Conservation (phyloP, 805 yeast species). For the Priceomyces castillae region DNA sequence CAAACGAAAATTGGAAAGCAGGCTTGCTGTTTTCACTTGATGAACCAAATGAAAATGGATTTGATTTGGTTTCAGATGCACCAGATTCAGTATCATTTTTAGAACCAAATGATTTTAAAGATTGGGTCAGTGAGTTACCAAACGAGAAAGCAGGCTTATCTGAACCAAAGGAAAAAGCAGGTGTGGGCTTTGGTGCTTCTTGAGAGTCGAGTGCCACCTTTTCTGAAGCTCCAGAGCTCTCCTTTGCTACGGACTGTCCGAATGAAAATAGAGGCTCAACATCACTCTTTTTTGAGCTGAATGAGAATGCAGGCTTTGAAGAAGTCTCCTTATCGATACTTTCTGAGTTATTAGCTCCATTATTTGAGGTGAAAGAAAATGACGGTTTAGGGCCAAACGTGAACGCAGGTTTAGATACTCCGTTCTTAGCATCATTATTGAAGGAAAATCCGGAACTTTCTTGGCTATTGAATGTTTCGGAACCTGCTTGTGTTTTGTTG, state of each 20-base stretch:
- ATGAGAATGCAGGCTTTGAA: constrained; percentile 17
- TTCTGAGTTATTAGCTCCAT: not conserved
- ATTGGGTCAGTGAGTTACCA: constrained; percentile 13
- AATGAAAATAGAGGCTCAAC: constrained; percentile 21
- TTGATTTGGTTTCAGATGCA: not conserved
- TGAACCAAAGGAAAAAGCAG: constrained; percentile 20
- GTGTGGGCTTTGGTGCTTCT: constrained; percentile 9
- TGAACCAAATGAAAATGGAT: not conserved
- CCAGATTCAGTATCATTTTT: constrained; percentile 8
- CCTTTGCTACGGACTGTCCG: constrained; percentile 12
- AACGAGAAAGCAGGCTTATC: constrained; percentile 21
- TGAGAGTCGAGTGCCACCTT: too few species aligned
- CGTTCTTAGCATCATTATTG: constrained; percentile 28
- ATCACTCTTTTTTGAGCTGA: constrained; percentile 11
- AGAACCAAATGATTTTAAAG: constrained; percentile 22
- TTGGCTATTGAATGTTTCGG: not conserved
- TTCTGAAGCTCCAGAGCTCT: constrained; percentile 8
- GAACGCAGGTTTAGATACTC: constrained; percentile 16
- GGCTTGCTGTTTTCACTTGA: constrained; percentile 5
- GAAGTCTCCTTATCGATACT: constrained; percentile 2
- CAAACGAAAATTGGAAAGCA: constrained; percentile 11
- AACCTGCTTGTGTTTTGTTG: not conserved
- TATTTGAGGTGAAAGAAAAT: constrained; percentile 15
- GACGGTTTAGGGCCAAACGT: constrained; percentile 19
- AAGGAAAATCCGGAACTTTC: constrained; percentile 16